A percentile compares a stretch with the other conserved stretches of the same genome.
Evolutionary conservation across 805 yeast species (phyloP).

Genomic region (Pichia pseudocactophila): DNA sequence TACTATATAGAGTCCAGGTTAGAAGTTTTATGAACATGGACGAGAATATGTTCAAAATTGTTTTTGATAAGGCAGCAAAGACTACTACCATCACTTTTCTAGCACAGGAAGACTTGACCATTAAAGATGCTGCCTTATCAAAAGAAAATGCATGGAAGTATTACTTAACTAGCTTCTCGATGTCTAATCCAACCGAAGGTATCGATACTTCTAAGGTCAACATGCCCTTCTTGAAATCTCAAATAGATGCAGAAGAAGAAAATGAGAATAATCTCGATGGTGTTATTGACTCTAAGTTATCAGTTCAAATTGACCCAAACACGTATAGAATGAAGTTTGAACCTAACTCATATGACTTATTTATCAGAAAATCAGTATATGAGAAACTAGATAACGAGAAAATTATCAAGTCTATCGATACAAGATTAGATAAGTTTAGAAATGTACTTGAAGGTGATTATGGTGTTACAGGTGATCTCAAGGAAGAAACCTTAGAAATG

Average conservation of each 20-base stretch:
- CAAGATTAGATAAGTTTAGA: slow-evolving; percentile 23
- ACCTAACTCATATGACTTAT: slow-evolving; percentile 68
- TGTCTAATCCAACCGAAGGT: slow-evolving; percentile 97
- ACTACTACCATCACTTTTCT: slow-evolving; percentile 70
- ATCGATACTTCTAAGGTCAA: slow-evolving; percentile 67
- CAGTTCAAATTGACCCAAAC: slow-evolving; percentile 69
- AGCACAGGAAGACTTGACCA: slow-evolving; percentile 80
- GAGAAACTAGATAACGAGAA: slow-evolving; percentile 18
- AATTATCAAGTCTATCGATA: slow-evolving; percentile 10
- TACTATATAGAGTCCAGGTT: slow-evolving; percentile 80
- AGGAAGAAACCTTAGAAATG: slow-evolving; percentile 28
- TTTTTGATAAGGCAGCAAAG: slow-evolving; percentile 46
- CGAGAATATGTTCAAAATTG: slow-evolving; percentile 88
- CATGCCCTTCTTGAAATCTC: slow-evolving; percentile 67
- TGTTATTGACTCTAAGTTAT: slow-evolving; percentile 56
- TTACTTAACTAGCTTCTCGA: slow-evolving; percentile 82
- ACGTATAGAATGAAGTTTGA: slow-evolving; percentile 78
- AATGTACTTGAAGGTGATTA: slow-evolving; percentile 40
- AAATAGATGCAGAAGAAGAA: slow-evolving; percentile 40
- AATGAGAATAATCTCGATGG: slow-evolving; percentile 44
- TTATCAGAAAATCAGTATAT: slow-evolving; percentile 51
- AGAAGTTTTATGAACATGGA: slow-evolving; percentile 70
- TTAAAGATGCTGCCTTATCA: slow-evolving; percentile 48
- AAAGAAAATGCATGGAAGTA: slow-evolving; percentile 86
- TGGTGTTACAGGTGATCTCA: slow-evolving; percentile 45